Conservation (phyloP, 768 basidiomycete genomes). For the Lepiota venenata region DNA sequence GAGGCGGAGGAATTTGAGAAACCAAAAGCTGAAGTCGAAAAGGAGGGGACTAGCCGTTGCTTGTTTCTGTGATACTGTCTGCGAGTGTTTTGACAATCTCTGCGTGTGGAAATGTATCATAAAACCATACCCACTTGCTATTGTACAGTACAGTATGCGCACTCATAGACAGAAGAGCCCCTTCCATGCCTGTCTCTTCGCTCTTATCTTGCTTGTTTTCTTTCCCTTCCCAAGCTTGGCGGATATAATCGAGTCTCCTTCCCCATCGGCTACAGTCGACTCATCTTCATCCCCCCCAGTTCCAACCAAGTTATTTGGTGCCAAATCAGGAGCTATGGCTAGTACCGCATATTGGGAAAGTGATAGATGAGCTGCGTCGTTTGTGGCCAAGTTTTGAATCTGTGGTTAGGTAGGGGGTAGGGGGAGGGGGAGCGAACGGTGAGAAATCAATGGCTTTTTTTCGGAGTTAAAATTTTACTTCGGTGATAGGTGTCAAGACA, state of each 20-base stretch:
- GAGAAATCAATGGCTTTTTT: not conserved
- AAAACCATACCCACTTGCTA: too few relatives aligned
- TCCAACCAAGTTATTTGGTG: slow-evolving; percentile 18
- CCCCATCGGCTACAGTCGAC: slow-evolving; percentile 14
- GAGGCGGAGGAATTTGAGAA: too few relatives aligned
- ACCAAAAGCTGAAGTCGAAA: too few relatives aligned
- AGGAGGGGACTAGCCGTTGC: too few relatives aligned
- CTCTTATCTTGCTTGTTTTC: too few relatives aligned
- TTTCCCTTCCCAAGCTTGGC: too few relatives aligned
- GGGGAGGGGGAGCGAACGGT: not conserved
- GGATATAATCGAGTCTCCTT: slow-evolving; percentile 9
- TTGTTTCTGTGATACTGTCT: too few relatives aligned
- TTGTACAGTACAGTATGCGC: too few relatives aligned
- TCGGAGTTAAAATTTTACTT: slow-evolving; percentile 22
- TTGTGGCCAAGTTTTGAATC: slow-evolving; percentile 34
- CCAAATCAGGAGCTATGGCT: slow-evolving; percentile 32
- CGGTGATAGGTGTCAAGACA: slow-evolving; percentile 43
- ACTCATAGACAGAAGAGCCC: too few relatives aligned
- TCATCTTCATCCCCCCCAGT: slow-evolving; percentile 13
- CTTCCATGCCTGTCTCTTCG: too few relatives aligned
- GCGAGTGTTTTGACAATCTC: too few relatives aligned
- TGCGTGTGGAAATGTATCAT: too few relatives aligned
- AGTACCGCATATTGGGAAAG: slow-evolving; percentile 33
- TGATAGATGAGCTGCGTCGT: slow-evolving; percentile 30
- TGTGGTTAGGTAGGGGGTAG: slow-evolving; percentile 5